Evolutionary conservation across 495 filamentous ascomycete genomes (phyloP), one percentile per base, ranked within the genome.

Genomic region (Opeltia flavorubescens): DNA sequence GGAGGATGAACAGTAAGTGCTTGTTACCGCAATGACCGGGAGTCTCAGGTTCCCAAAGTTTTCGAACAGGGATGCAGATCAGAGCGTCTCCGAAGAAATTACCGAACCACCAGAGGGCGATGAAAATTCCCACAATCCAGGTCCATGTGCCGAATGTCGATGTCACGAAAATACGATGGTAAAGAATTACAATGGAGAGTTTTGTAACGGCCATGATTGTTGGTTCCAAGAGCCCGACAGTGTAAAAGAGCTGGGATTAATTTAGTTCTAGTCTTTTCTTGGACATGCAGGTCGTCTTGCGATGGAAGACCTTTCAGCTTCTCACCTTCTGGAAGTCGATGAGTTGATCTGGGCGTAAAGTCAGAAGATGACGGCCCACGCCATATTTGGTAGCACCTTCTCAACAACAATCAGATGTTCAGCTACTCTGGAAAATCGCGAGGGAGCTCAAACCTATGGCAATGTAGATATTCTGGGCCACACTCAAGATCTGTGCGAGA

Each of bases 111-210:
- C 49, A 48, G 6, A 50, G 9, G 17, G 56, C 23, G n/a, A 60
- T 43, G 24, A 56, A 47, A 9, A n/a, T 42, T 27, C 39, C 47
- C 7, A 55, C 44, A 8, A 49, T 33, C 8, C 50, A 52, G 18
- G 47, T 46, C 12, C 48, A 27, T 15, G 58, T 35, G 15, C 44
- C 41, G 21, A 55, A 50, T 15, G 48, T 43, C 2, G 25, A 34
- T 18, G 52, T 50, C 11, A 49, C 57, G 38, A 67, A 65, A 31
- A 65, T 56, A 27, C 64, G 59, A 8, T 62, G 54, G 43, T 62
- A 67, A 0, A 67, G 60, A 26, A 61, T 55, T 20, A 66, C 52
- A 24, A 65, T 55, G 0, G 64, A 55, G 43, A 59, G 33, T 46
- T 67, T 67, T 35, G 60, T 56, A 25, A 59, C 44, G 39, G 62